Evolutionary conservation across 1,139 yeast species (phyloP).

Genomic region (Yamadazyma aaseri): DNA sequence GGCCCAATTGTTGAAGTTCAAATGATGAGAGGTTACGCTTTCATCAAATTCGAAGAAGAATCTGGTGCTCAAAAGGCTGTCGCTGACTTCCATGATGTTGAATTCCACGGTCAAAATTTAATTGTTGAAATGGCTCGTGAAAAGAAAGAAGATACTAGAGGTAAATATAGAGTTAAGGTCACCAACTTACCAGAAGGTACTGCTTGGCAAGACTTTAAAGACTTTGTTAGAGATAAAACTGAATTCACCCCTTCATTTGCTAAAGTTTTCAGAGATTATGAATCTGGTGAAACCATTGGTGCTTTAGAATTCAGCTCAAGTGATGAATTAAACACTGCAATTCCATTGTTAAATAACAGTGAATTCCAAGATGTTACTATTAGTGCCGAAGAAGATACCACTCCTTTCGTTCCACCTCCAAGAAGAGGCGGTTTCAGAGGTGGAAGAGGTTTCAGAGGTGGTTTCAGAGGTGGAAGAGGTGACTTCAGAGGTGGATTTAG

Average conservation of each 20-base stretch:
- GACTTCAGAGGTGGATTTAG: conserved; percentile 25
- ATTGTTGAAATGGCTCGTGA: conserved; percentile 70
- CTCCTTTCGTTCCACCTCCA: conserved; percentile 71
- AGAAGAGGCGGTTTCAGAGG: conserved; percentile 48
- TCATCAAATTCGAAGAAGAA: conserved; percentile 64
- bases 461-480: conserved; percentile 38
- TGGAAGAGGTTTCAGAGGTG: conserved; percentile 44
- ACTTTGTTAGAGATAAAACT: conserved; percentile 70
- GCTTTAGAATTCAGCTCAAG: conserved; percentile 75
- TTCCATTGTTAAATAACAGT: conserved; percentile 66
- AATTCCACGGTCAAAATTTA: conserved; percentile 61
- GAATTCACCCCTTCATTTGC: conserved; percentile 68
- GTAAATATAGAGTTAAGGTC: conserved; percentile 70
- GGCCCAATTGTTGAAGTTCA: conserved; percentile 70
- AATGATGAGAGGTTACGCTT: conserved; percentile 74
- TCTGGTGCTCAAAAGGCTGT: conserved; percentile 69
- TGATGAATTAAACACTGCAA: conserved; percentile 71
- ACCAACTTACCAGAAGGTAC: conserved; percentile 70
- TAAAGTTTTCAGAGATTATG: conserved; percentile 62
- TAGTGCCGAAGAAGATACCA: conserved; percentile 75
- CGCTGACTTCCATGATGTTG: conserved; percentile 57
- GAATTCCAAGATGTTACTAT: conserved; percentile 68
- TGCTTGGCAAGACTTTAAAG: conserved; percentile 85
- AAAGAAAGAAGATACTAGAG: conserved; percentile 58
- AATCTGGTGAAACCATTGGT: conserved; percentile 64